Evolutionary conservation across 2,329 filamentous ascomycete genomes (phyloP).

Genomic region (Paraphaeosphaeria minitans): DNA sequence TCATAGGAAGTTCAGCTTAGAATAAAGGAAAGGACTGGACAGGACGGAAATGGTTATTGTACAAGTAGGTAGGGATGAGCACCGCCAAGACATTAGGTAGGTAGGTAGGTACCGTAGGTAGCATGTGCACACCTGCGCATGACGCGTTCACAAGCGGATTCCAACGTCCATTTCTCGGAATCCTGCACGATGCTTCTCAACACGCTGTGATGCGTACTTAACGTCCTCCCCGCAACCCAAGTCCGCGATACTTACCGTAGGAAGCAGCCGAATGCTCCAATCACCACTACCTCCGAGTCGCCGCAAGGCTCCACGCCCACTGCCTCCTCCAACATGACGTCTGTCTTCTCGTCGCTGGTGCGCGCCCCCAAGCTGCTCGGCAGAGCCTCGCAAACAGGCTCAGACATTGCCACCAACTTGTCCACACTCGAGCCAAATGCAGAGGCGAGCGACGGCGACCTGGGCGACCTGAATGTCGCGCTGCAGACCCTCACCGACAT

Average conservation of each 20-base stretch:
- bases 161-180: neutral
- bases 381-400: constrained; percentile 17
- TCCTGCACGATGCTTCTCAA: neutral
- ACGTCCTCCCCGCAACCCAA: neutral
- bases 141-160: neutral
- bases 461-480: constrained; percentile 71
- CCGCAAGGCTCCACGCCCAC: constrained; percentile 9
- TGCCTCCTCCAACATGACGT: constrained; percentile 31
- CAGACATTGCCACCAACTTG: constrained; percentile 10
- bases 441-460: constrained; percentile 61
- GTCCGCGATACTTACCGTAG: neutral
- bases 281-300: neutral
- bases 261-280: constrained; percentile 7
- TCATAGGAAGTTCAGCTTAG: neutral
- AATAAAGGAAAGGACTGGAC: neutral
- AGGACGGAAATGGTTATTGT: neutral
- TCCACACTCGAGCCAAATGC: constrained; percentile 11
- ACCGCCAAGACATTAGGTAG: constrained; percentile 1
- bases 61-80: too few relatives aligned
- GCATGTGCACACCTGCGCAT: constrained; percentile 1
- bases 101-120: too few relatives aligned
- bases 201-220: neutral
- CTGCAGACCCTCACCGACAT: constrained; percentile 71
- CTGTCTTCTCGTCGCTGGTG: constrained; percentile 44
- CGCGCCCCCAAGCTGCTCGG: constrained; percentile 31